Base-by-base conservation (phyloP, 2,329 filamentous ascomycete genomes). In the Colletotrichum sp. region DNA sequence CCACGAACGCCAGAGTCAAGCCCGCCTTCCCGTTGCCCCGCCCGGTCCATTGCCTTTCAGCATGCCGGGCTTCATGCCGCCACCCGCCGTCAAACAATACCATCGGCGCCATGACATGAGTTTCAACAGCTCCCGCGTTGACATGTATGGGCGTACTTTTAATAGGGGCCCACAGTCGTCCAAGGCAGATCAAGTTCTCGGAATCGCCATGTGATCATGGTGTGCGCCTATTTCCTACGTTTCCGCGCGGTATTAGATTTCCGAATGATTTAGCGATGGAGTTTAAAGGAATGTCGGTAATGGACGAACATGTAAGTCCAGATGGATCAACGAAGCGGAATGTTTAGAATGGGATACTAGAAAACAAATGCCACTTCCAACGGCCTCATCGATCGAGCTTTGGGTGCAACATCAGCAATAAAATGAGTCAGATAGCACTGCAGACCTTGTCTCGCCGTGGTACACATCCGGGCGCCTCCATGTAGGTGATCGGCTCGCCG, bases 171-270 rank as follows among this genome's bases (percentile, higher is more conserved):
- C 32, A 10, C 64, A 55, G 15, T 69, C 70, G 59, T 39, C 64
- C 6, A 76, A 76, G 65, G 74, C 65, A 6, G 26, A 65, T 3
- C 64, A 74, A 8, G n/a, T 76, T 12, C 74, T 76, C n/a, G 70
- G 74, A 8, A 76, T 76, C n/a, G 74, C 74, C 8, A 36, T 76
- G 7, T 76, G 9, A 44, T 44, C 10, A 39, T 36, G 26, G 16
- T n/a, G 7, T 44, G 34, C 15, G 5, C 8, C 24, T 32, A 15
- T 44, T 44, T 64, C 32, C n/a, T 16, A 21, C 16, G 6, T 34
- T n/a, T 44, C 9, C 18, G 8, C 28, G 28, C 28, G 3, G n/a
- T n/a, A 16, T 16, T 49, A 28, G 28, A 30, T 8, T 26, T 65
- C 57, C 62, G 15, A 62, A 26, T 44, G 24, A 39, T 63, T 59